Percentiles rank a stretch among this genome's conserved stretches.
phyloP scores from a whole-genome alignment of 192 early-diverging fungal species.

The Fimicolochytrium jonesii region DNA sequence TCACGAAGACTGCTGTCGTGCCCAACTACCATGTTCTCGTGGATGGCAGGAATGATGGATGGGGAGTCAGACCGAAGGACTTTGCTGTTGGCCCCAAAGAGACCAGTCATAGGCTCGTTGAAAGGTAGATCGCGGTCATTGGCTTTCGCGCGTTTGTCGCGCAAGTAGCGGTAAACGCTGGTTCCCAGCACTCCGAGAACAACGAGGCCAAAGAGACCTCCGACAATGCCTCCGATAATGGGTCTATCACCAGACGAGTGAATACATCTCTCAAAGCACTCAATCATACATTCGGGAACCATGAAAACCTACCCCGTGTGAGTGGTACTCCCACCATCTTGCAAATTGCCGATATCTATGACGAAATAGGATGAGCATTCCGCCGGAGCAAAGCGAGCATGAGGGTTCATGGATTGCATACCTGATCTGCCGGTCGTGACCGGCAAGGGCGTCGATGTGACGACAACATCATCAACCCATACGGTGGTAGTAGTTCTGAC shows the following conservation, averaged over 20 bases:
- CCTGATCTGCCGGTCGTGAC: background rate
- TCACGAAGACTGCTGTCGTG: background rate
- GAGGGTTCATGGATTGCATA: no score
- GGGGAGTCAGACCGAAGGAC: conserved; percentile 1
- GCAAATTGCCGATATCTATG: no score
- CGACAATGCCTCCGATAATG: conserved; percentile 12
- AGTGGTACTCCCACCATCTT: no score
- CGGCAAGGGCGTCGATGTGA: background rate
- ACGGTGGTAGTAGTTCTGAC: conserved; percentile 16
- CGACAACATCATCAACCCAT: conserved; percentile 2
- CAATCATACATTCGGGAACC: no score
- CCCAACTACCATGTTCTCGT: conserved; percentile 9
- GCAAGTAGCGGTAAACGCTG: no score
- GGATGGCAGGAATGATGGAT: background rate
- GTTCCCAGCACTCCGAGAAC: conserved; percentile 4
- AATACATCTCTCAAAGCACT: no score
- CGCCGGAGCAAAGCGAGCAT: no score
- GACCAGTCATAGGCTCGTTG: conserved; percentile 11
- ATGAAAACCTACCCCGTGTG: no score
- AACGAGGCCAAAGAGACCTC: conserved; percentile 12
- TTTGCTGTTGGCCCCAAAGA: conserved; percentile 4
- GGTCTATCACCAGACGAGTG: no score
- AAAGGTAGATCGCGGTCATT: no score
- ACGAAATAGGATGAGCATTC: no score
- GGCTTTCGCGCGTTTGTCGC: no score